Base-by-base conservation (phyloP, 208 protist species). In the Herpetomonas muscarum region DNA sequence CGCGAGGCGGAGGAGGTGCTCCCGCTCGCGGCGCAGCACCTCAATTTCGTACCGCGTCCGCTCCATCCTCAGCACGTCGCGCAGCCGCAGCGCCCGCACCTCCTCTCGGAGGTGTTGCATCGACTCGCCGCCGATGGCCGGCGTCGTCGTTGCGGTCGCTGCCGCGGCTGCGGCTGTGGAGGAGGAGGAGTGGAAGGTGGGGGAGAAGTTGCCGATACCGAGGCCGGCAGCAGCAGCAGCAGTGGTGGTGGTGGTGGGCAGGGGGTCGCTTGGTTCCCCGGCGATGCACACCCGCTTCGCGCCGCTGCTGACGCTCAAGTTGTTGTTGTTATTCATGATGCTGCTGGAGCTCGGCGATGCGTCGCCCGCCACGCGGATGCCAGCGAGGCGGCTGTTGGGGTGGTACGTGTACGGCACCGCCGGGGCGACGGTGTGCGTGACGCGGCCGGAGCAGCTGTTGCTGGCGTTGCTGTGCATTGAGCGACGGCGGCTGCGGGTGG, bases 31-130 rank as follows among this genome's bases (percentile, higher is more conserved):
- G 1, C 76, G 63, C 21, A 84, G 64, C 12, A 54, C 52, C 22
- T 67, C 61, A 19, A 87, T 31, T 55, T 90, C 82, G 39, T 79
- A 56, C 25, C 64, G 61, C 42, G 85, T 61, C 22, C 70, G 71
- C 44, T 87, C 67, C n/a, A 68, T 53, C 2, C 74, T 72, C 34
- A 85, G 42, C 30, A 71, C 69, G 42, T 70, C 66, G 21, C 64
- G 64, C 29, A 68, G 17, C 25, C 59, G 55, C 31, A 80, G 41
- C 6, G 70, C 13, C 17, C 41, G 64, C 6, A 70, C 72, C 34
- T 84, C 77, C 26, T 60, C 39, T 6, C 45, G 24, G 19, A 80
- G 45, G 49, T 51, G 67, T 24, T 7, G 6, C 7, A 25, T 54
- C 15, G 13, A 2, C 26, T 47, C 34, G 36, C 42, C 34, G 15